Evolutionary conservation across 2,329 filamentous ascomycete species (phyloP).

Genomic region (Tetracladium maxilliforme): DNA sequence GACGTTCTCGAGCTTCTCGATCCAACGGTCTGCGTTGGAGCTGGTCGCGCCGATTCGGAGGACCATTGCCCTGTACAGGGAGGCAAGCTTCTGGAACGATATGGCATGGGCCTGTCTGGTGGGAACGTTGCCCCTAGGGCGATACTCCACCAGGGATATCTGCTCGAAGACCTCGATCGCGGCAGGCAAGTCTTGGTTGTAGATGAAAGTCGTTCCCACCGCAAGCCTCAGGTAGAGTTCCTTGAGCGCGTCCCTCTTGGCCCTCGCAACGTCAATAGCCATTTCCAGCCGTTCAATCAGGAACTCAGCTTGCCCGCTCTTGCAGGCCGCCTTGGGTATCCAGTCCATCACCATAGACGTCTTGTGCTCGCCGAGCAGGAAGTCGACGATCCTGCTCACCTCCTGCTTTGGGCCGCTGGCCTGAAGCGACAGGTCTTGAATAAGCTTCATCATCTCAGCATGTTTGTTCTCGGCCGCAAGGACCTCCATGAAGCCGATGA

Average conservation of each 20-base stretch:
- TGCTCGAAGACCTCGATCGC: too few relatives aligned
- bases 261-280: too few relatives aligned
- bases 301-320: too few relatives aligned
- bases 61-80: constrained; percentile 2
- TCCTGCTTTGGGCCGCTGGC: constrained; percentile 3
- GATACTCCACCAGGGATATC: too few relatives aligned
- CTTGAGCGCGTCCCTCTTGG: too few relatives aligned
- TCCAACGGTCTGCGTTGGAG: constrained; percentile 16
- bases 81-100: constrained; percentile 5
- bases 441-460: constrained; percentile 17
- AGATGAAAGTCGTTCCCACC: too few relatives aligned
- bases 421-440: constrained; percentile 12
- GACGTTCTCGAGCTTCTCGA: constrained; percentile 18
- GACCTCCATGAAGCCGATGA: constrained; percentile 19
- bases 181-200: too few relatives aligned
- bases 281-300: too few relatives aligned
- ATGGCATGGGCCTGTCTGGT: constrained; percentile 16
- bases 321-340: too few relatives aligned
- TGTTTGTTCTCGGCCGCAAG: constrained; percentile 21
- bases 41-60: constrained; percentile 11
- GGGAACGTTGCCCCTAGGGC: constrained; percentile 21
- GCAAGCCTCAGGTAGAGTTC: too few relatives aligned
- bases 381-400: constrained; percentile 15
- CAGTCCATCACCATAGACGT: constrained; percentile 19
- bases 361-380: constrained; percentile 19